Evolutionary conservation across 225 moss, liverwort and hornwort genomes (phyloP), one percentile per base, ranked within the genome.

Genomic region (Marchantia polymorpha): DNA sequence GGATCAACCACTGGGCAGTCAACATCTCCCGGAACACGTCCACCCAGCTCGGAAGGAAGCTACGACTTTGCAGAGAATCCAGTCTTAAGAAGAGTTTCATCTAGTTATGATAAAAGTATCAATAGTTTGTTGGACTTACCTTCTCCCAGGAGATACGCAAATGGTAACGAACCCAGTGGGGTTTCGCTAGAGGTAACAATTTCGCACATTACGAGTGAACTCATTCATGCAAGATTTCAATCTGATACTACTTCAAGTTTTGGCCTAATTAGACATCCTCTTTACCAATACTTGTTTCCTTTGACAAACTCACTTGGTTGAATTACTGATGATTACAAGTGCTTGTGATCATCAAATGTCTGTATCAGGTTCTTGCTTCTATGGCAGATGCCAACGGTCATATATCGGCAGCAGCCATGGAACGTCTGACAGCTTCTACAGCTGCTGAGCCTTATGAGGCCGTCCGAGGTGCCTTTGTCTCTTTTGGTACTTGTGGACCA

Each of bases 341-440:
- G 1, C 8, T 13, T 22, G 20, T 70, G 46, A 16, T 6, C 19
- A 70, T 47, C 48, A 70, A 20, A 70, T 70, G 70, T 54, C 8
- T 52, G 82, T 80, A 56, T 53, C 86, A 99, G 97, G 89, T 91
- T 78, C 82, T 99, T 77, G 92, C 97, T 78, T 89, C 94, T 48
- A 99, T 99, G 97, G 97, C 97, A 81, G 97, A 99, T 86, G 91
- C 95, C 68, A 99, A 94, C 83, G 97, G 97, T 46, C 94, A 99
- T 74, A 90, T 99, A 68, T 95, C 97, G 51, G 89, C 93, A 80
- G 82, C 88, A 89, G 97, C 97, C 30, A 99, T 99, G 97, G 97
- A 92, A 82, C 97, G 97, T 56, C 93, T 99, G 17, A 90, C 97
- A 80, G 97, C 97, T 55, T 99, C 97, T 70, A 90, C 92, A 78